Evolutionary conservation across 2,329 filamentous ascomycete species (phyloP).

Genomic region (Neopestalotiopsis sp.): DNA sequence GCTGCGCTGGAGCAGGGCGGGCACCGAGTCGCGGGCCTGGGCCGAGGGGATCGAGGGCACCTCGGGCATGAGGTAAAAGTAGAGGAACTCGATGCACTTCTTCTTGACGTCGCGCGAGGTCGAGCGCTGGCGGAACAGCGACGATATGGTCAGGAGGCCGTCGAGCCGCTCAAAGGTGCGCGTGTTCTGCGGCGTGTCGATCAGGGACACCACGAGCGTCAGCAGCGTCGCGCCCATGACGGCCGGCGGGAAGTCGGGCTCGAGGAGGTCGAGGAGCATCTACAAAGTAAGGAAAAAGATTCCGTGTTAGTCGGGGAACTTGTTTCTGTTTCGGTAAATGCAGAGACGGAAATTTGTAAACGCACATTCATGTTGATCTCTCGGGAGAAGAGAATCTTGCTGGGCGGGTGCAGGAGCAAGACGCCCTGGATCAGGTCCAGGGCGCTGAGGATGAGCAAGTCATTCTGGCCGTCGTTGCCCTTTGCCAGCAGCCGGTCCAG

Average conservation of each 20-base stretch:
- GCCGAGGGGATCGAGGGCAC: conserved; percentile 63
- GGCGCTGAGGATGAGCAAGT: conserved; percentile 85
- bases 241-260: conserved; percentile 87
- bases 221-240: conserved; percentile 91
- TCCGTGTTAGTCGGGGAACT: background rate
- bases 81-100: conserved; percentile 95
- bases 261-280: conserved; percentile 92
- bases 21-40: conserved; percentile 49
- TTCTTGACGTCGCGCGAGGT: conserved; percentile 91
- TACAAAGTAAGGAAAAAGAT: conserved; percentile 35
- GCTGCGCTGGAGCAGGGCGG: conserved; percentile 66
- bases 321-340: background rate
- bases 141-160: conserved; percentile 88
- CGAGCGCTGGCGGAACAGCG: conserved; percentile 86
- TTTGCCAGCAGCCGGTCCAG: conserved; percentile 87
- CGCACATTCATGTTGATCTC: conserved; percentile 93
- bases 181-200: conserved; percentile 86
- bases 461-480: conserved; percentile 81
- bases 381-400: conserved; percentile 82
- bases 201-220: conserved; percentile 85
- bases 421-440: conserved; percentile 89
- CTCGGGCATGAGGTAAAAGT: conserved; percentile 99
- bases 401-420: conserved; percentile 87
- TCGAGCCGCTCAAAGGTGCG: conserved; percentile 92
- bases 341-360: conserved; percentile 20